These are phyloP conservation scores for Rubroshorea leprosula DNA, from an alignment of 345 rosid genomes.

Conservation along the genomic window DNA sequence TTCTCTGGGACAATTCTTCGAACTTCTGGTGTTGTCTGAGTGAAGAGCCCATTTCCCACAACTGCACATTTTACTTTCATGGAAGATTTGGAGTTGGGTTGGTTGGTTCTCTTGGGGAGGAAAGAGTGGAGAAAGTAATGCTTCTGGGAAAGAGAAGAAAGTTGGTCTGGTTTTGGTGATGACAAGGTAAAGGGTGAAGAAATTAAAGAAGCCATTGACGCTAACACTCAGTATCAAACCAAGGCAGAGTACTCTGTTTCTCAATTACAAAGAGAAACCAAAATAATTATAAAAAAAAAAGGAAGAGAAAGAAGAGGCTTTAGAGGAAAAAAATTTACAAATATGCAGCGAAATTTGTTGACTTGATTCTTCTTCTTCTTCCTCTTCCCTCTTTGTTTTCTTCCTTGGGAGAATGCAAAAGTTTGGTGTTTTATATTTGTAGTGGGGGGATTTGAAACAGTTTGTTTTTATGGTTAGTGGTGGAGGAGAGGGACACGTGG, in stretches of 20 bases:
- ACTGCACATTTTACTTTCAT: conserved; percentile 54
- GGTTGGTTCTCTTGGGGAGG: conserved; percentile 39
- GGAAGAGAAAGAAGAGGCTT: conserved; percentile 13
- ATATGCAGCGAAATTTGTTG: too few species aligned
- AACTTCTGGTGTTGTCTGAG: conserved; percentile 86
- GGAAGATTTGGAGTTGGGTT: conserved; percentile 33
- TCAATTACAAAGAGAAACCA: conserved; percentile 8
- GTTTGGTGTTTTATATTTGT: too few species aligned
- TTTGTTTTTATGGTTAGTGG: conserved; percentile 53
- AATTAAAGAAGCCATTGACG: conserved; percentile 65
- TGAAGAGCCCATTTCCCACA: conserved; percentile 89
- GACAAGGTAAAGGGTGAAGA: conserved; percentile 64
- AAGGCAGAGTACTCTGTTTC: conserved; percentile 24
- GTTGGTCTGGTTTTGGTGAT: conserved; percentile 55
- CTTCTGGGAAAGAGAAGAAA: conserved; percentile 68
- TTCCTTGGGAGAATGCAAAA: too few species aligned
- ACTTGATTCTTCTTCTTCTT: too few species aligned
- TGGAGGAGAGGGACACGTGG: conserved; percentile 62
- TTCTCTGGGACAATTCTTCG: conserved; percentile 80
- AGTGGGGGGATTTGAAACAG: conserved; percentile 20
- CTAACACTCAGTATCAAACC: conserved; percentile 9
- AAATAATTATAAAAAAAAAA: conserved; percentile 14
- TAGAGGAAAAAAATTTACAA: too few species aligned
- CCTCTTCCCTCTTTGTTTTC: too few species aligned
- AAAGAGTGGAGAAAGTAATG: conserved; percentile 70